Percentiles rank a stretch among this genome's conserved stretches.
These are phyloP conservation scores for Moelleriella libera DNA, from an alignment of 2,329 filamentous ascomycete species.

Conservation along the genomic window DNA sequence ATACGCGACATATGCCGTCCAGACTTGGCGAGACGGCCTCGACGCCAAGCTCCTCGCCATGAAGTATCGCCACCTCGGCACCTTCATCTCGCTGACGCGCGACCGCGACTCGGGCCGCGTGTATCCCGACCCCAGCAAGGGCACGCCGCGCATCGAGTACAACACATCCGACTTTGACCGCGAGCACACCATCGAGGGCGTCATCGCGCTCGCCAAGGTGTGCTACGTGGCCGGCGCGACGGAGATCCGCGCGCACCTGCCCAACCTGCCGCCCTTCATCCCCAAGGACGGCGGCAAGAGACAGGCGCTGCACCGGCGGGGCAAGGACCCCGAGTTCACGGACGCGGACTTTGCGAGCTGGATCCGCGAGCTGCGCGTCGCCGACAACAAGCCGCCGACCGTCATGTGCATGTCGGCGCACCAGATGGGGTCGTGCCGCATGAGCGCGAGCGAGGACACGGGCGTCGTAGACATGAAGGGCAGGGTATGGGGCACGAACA, in stretches of 20 bases:
- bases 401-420: slow-evolving; percentile 55
- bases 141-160: slow-evolving; percentile 55
- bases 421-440: slow-evolving; percentile 68
- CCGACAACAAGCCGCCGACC: slow-evolving; percentile 35
- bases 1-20: slow-evolving; percentile 42
- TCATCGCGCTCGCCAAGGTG: slow-evolving; percentile 60
- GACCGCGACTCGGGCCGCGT: slow-evolving; percentile 67
- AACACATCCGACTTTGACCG: slow-evolving; percentile 57
- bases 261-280: slow-evolving; percentile 49
- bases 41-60: slow-evolving; percentile 60
- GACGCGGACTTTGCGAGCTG: slow-evolving; percentile 48
- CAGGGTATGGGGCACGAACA: slow-evolving; percentile 50
- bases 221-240: slow-evolving; percentile 63
- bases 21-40: slow-evolving; percentile 54
- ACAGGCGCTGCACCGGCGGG: slow-evolving; percentile 8
- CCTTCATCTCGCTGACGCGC: slow-evolving; percentile 59
- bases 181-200: slow-evolving; percentile 54
- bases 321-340: slow-evolving; percentile 30
- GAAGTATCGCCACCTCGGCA: slow-evolving; percentile 53
- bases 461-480: slow-evolving; percentile 47
- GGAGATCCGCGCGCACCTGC: slow-evolving; percentile 59
- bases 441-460: slow-evolving; percentile 38
- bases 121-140: slow-evolving; percentile 54
- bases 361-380: slow-evolving; percentile 33
- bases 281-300: slow-evolving; percentile 13